Evolutionary conservation across 441 rosid species (phyloP), one percentile per base, ranked within the genome.

Genomic region (Bocquillonia castaneifolia): DNA sequence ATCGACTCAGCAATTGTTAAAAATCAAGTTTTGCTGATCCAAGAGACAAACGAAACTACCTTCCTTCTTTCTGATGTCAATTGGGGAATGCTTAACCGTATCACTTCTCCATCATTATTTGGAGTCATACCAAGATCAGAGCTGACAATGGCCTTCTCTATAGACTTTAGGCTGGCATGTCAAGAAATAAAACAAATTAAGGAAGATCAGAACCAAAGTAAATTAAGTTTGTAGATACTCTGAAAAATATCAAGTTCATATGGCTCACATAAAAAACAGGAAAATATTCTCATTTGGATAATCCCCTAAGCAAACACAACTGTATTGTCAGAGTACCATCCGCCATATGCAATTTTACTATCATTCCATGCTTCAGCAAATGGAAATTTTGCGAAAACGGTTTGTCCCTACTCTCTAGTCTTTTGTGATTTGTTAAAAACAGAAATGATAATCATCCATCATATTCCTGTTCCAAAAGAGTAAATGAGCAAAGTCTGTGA

Each of bases 81-180:
- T 72, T 87, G 96, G 75, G 98, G 96, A 62, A 92, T 50, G 53
- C 92, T 78, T 77, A 92, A 70, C 47, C 98, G 84, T 75, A 92
- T 92, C 28, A 83, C 89, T 64, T 89, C 96, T 69, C 95, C 98
- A 65, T 92, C 95, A 72, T 90, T 92, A 78, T 77, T 90, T 20
- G 95, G 93, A 12, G 90, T 88, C 85, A 90, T 63, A 22, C 93
- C 96, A 54, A 88, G 87, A 87, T 92, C 79, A 70, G 98, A 92
- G 72, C 67, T 77, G n/a, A 87, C 93, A 61, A 90, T 86, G 64
- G 96, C 98, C 81, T 92, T 92, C 85, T 92, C 98, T 64, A 92
- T 90, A 59, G 80, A 74, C 84, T 90, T 92, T 77, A 92, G 80
- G 78, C 98, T 92, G 84, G 68, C 70, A 69, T 5, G 36, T 56